Percentiles rank a stretch among this genome's conserved stretches.
phyloP scores from a whole-genome alignment of 148 eudicot species.

The Rhododendron molle region DNA sequence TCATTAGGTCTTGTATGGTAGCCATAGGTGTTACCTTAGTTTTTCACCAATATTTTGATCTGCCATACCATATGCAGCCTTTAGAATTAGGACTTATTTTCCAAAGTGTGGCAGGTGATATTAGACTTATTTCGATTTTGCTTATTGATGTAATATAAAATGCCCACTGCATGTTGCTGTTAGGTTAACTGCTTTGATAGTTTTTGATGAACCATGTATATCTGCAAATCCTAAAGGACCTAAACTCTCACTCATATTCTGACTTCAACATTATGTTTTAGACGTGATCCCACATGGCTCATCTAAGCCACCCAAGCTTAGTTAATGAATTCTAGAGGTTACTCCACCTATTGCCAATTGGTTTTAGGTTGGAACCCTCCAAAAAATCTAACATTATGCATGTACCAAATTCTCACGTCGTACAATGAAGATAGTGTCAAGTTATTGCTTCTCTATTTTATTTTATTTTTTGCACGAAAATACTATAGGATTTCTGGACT shows the following conservation, averaged over 20 bases:
- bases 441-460: neutral
- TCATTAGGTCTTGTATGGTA: neutral
- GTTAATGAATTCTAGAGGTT: too few species aligned
- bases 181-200: neutral
- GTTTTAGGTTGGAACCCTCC: too few species aligned
- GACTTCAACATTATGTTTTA: neutral
- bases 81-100: neutral
- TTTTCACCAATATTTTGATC: neutral
- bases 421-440: neutral
- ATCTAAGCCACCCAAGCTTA: too few species aligned
- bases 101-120: neutral
- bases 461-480: neutral
- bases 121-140: neutral
- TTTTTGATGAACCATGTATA: neutral
- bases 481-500: neutral
- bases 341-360: too few species aligned
- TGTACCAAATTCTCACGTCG: neutral
- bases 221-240: neutral
- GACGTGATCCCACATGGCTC: too few species aligned
- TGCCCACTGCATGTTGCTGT: neutral
- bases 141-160: neutral
- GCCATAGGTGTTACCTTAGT: neutral
- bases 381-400: neutral
- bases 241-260: neutral
- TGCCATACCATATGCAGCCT: neutral